Base-by-base conservation (phyloP, 2,329 filamentous ascomycete genomes). In the Botrytis sinoallii region DNA sequence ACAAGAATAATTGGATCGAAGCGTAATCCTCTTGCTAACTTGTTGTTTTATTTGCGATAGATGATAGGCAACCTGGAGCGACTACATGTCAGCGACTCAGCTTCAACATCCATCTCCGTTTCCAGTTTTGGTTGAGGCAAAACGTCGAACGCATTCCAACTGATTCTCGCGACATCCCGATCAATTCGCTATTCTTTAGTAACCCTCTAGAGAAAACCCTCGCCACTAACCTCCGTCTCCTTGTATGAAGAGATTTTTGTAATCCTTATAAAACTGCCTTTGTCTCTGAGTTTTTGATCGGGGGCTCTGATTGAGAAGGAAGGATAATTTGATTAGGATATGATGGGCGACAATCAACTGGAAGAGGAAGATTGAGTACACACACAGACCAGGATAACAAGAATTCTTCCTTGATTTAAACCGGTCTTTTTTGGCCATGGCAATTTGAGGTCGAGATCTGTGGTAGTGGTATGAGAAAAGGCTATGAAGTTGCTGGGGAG, bases 161-260 rank as follows among this genome's bases (percentile, higher is more conserved):
- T 52, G 25, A n/a, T 52, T n/a, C 25, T 52, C 60, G 14, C 59
- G 4, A 14, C 2, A 60, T 35, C 12, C 1, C 5, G 18, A 60
- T 4, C 25, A 25, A 22, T 7, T 63, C 38, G 42, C 25, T n/a
- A n/a, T 48, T 71, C 71, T 20, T 86, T 0, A 81, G 73, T 69
- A 74, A 79, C 67, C 35, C 73, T 73, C 78, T 77, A 80, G 32
- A 85, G 83, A 73, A 86, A 75, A 59, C 84, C 81, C 79, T 85
- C 84, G 35, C 83, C 84, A 75, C 84, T 85, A 40, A 82, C 82
- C 63, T 84, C 82, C 75, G 84, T 85, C 84, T 80, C 73, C 86
- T 77, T 74, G 82, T 77, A 77, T 83, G 79, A 80, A 87, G 79
- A 4, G 85, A 85, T 29, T 78, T 81, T 75, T 85, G 82, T 1